Conservation (phyloP, 2,329 filamentous ascomycete species). For the Clonostachys sp. region DNA sequence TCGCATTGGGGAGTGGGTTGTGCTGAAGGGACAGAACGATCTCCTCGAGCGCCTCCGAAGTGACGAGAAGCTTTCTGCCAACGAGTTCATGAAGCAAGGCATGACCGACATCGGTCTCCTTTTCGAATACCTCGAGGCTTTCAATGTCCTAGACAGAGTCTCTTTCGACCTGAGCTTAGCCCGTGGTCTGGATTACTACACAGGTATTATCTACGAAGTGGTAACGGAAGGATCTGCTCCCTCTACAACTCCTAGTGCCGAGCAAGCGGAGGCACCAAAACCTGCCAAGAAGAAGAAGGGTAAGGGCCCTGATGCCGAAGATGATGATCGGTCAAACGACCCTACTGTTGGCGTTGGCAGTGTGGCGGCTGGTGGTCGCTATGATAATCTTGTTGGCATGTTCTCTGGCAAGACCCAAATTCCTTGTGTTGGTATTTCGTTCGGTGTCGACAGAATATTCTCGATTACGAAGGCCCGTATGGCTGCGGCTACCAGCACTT, state of each 20-base stretch:
- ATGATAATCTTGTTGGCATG: slow-evolving; percentile 92
- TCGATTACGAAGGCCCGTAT: slow-evolving; percentile 80
- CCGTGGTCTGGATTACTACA: slow-evolving; percentile 90
- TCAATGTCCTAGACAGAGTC: slow-evolving; percentile 66
- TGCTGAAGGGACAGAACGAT: slow-evolving; percentile 69
- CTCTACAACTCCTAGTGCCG: slow-evolving; percentile 27
- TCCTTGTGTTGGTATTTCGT: slow-evolving; percentile 65
- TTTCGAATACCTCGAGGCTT: slow-evolving; percentile 77
- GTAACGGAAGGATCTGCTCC: slow-evolving; percentile 75
- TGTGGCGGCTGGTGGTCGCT: slow-evolving; percentile 84
- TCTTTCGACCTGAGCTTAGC: slow-evolving; percentile 90
- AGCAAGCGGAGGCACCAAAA: slow-evolving; percentile 25
- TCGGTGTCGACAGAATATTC: slow-evolving; percentile 94
- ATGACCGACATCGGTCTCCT: slow-evolving; percentile 77
- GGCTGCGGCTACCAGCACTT: slow-evolving; percentile 55
- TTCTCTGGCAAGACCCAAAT: slow-evolving; percentile 82
- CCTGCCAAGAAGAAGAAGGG: slow-evolving; percentile 44
- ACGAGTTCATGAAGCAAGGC: slow-evolving; percentile 73
- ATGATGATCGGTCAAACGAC: slow-evolving; percentile 68
- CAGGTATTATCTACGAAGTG: slow-evolving; percentile 85
- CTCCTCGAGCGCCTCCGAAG: slow-evolving; percentile 66
- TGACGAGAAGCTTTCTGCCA: slow-evolving; percentile 64
- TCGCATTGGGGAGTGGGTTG: slow-evolving; percentile 81
- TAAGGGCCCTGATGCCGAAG: slow-evolving; percentile 37
- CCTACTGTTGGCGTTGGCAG: slow-evolving; percentile 81